Evolutionary conservation across 371 early-diverging fungal species (phyloP).

Genomic region (Mortierella sp.): DNA sequence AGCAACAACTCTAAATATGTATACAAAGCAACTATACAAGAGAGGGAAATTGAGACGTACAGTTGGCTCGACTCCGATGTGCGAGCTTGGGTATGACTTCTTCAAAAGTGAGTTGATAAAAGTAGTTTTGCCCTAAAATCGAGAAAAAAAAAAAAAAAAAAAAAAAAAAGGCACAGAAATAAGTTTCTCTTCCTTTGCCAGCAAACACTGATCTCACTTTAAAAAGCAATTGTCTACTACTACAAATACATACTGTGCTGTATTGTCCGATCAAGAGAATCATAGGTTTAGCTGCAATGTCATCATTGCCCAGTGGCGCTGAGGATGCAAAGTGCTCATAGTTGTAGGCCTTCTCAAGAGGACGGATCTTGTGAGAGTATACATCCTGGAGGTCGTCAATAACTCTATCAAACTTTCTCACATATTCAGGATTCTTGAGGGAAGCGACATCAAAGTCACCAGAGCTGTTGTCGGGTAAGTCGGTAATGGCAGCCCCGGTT

Average conservation of each 20-base stretch:
- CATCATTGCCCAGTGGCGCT: conserved; percentile 80
- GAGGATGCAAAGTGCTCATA: conserved; percentile 85
- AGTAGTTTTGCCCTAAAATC: conserved; percentile 84
- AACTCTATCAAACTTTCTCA: conserved; percentile 67
- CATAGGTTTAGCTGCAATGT: conserved; percentile 88
- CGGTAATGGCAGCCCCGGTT: background rate
- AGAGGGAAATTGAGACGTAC: conserved; percentile 41
- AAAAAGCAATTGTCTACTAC: too few species aligned
- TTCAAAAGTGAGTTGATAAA: conserved; percentile 87
- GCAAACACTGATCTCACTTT: too few species aligned
- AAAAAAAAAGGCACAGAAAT: background rate
- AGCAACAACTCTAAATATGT: too few species aligned
- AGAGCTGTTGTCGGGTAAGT: conserved; percentile 1
- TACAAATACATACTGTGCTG: conserved; percentile 31
- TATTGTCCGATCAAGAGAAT: conserved; percentile 90
- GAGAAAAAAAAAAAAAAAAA: background rate
- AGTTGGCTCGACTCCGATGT: conserved; percentile 90
- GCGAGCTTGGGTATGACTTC: conserved; percentile 85
- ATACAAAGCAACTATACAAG: background rate
- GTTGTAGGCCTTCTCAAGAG: conserved; percentile 80
- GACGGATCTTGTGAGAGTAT: conserved; percentile 79
- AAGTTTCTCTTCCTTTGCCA: too few species aligned
- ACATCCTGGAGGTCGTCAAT: conserved; percentile 78
- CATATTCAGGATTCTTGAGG: conserved; percentile 52
- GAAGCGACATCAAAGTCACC: conserved; percentile 51